Evolutionary conservation across 2,329 filamentous ascomycete species (phyloP).

Genomic region (Tolypocladium pustulatum): DNA sequence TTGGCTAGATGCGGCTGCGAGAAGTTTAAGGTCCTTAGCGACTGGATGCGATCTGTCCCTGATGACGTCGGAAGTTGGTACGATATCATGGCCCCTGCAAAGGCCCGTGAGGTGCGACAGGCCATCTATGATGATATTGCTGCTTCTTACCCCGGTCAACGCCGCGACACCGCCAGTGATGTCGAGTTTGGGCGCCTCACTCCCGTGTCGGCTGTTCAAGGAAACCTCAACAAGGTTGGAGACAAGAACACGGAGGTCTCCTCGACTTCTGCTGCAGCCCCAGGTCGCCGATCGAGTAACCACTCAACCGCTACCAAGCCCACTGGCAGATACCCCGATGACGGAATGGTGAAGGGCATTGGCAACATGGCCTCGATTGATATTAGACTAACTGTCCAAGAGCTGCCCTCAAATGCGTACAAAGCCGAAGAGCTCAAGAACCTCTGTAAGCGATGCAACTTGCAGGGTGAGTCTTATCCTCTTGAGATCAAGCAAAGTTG

Average conservation of each 20-base stretch:
- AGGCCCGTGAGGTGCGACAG: background rate
- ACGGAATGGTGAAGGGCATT: background rate
- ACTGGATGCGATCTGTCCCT: constrained; percentile 1
- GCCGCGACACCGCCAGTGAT: background rate
- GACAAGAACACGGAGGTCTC: background rate
- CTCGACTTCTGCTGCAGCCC: no score
- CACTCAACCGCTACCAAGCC: background rate
- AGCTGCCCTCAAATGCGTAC: background rate
- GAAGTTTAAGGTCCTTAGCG: background rate
- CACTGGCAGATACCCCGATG: background rate
- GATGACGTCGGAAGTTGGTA: background rate
- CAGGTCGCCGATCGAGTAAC: background rate
- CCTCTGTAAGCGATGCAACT: background rate
- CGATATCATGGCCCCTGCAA: background rate
- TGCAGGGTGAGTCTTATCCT: background rate
- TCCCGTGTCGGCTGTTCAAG: background rate
- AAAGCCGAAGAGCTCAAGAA: background rate
- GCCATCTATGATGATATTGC: background rate
- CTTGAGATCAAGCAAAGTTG: background rate
- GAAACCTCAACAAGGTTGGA: background rate
- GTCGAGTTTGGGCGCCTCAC: background rate
- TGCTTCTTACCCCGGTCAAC: background rate
- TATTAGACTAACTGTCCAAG: background rate
- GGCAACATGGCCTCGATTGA: background rate
- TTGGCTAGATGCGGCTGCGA: background rate